Base-by-base conservation (phyloP, 2,329 filamentous ascomycete species). In the Aspergillus glaucus region DNA sequence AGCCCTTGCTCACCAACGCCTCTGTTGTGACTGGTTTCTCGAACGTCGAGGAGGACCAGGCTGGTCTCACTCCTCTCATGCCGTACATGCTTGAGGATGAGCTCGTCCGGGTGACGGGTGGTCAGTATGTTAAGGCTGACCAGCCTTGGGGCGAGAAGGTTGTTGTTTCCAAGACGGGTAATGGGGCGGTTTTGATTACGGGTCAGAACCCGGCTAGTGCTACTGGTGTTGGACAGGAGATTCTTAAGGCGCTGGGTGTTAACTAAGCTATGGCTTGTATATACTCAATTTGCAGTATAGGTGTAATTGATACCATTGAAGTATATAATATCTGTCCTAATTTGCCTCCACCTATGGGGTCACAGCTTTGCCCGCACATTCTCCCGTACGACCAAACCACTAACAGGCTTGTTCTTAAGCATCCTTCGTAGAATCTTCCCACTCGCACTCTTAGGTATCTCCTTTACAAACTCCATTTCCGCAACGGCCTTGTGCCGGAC, bases 391-490 rank as follows among this genome's bases (percentile, higher is more conserved):
- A 58, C 50, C 17, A 55, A 28, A 24, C 57, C 41, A 21, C 51
- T 49, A 8, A 45, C 32, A 1, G 2, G 6, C 9, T 26, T 43
- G 1, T 26, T 43, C 22, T 6, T 14, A 9, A 85, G 63, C 45
- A 87, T 58, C 19, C 85, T 73, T 44, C 85, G 74, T 62, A 89
- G 65, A 48, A 89, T 87, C 78, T 89, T 89, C 8, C 86, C 86
- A 58, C 80, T 85, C 0, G 84, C 78, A 61, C 81, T 86, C 76
- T 89, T 89, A 10, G 86, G 86, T 21, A 90, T 80, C 44, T 74
- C 75, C 8, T 64, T 51, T 9, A 68, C 51, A 44, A 70, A 63
- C 45, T 69, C 66, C 14, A 70, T 56, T 52, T 68, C 68, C 4
- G 57, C 57, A 44, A 70, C 51, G 67, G 67, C 69, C 52, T 70